These are phyloP conservation scores for Balakata baccata DNA, from an alignment of 345 rosid species.

Conservation along the genomic window DNA sequence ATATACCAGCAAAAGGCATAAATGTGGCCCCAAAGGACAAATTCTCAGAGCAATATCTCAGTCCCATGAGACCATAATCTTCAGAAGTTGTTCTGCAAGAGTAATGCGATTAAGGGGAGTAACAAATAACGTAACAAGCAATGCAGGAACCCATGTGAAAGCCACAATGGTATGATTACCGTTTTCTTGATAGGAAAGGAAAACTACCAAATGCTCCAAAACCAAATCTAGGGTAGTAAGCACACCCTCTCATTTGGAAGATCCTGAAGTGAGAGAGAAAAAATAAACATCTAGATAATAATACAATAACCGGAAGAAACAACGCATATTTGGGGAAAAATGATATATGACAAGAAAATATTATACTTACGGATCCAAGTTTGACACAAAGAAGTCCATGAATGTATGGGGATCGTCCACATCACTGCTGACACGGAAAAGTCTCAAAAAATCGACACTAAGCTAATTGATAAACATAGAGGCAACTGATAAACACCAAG, in stretches of 20 bases:
- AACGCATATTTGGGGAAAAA: background rate
- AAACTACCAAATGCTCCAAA: slow-evolving; percentile 73
- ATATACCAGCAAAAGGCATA: slow-evolving; percentile 56
- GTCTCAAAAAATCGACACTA: background rate
- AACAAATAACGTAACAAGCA: background rate
- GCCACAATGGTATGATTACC: slow-evolving; percentile 29
- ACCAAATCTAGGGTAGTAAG: slow-evolving; percentile 71
- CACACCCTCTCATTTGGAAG: slow-evolving; percentile 61
- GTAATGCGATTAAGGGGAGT: slow-evolving; percentile 17
- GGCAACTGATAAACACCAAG: background rate
- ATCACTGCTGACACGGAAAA: slow-evolving; percentile 47
- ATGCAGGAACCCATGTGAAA: slow-evolving; percentile 1
- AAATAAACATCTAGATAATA: slow-evolving; percentile 12
- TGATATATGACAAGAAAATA: background rate
- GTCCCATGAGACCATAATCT: slow-evolving; percentile 66
- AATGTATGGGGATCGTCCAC: slow-evolving; percentile 90
- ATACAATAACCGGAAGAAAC: background rate
- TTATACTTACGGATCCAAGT: slow-evolving; percentile 62
- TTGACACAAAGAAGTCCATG: slow-evolving; percentile 77
- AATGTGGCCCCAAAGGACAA: slow-evolving; percentile 69
- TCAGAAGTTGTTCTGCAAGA: slow-evolving; percentile 48
- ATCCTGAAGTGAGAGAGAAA: slow-evolving; percentile 43
- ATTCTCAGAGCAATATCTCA: slow-evolving; percentile 73
- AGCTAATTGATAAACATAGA: background rate
- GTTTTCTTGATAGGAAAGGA: slow-evolving; percentile 54